A percentile compares a stretch with the other conserved stretches of the same genome.
These are phyloP conservation scores for Aristolochia contorta DNA, from an alignment of 164 flowering plant genomes.

Conservation along the genomic window DNA sequence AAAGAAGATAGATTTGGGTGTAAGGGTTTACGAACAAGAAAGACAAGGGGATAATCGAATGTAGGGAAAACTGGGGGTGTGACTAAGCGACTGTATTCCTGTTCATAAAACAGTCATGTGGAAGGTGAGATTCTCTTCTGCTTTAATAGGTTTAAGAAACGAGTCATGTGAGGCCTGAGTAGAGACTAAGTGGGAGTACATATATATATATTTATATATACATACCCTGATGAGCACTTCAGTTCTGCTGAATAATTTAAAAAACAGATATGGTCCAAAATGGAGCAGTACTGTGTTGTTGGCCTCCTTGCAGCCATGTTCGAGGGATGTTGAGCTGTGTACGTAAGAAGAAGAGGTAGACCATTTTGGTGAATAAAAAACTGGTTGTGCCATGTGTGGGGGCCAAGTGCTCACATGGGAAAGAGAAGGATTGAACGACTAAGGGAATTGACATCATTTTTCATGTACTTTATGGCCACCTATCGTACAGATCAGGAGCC, in stretches of 20 bases:
- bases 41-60: neutral
- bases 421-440: neutral
- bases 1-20: neutral
- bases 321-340: neutral
- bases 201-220: neutral
- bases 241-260: too few species aligned
- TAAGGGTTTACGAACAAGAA: neutral
- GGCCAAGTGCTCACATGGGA: conserved; percentile 7
- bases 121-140: neutral
- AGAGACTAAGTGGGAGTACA: too few species aligned
- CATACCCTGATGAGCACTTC: neutral
- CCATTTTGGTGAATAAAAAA: neutral
- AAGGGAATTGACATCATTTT: too few species aligned
- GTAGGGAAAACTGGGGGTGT: neutral
- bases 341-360: too few species aligned
- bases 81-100: neutral
- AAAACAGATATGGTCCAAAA: too few species aligned
- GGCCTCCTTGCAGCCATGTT: conserved; percentile 1
- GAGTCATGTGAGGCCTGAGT: too few species aligned
- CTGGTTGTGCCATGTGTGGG: conserved; percentile 7
- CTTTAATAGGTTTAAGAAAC: too few species aligned
- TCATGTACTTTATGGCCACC: too few species aligned
- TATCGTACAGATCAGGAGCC: too few species aligned
- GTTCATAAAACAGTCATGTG: neutral
- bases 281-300: neutral